Conservation (phyloP, 345 rosid genomes). For the Salix udensis region DNA sequence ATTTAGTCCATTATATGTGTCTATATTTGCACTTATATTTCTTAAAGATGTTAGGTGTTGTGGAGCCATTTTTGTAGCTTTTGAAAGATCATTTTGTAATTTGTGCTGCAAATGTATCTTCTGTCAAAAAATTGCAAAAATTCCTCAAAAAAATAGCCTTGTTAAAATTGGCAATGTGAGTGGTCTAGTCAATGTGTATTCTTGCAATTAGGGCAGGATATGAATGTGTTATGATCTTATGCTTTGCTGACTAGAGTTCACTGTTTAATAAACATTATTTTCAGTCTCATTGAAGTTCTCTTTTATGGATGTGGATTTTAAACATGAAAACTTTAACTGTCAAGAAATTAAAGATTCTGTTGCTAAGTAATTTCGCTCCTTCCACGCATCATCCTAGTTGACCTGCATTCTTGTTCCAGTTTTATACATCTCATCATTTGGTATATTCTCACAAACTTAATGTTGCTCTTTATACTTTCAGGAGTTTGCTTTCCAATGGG, state of each 20-base stretch:
- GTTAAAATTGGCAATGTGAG: not conserved
- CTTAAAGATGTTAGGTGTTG: not conserved
- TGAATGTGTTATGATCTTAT: not conserved
- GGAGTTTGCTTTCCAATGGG: conserved; percentile 99
- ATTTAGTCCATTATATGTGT: not conserved
- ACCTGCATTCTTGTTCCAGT: not conserved
- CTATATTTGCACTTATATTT: not conserved
- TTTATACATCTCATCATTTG: not conserved
- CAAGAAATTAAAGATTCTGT: not conserved
- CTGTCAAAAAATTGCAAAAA: too few relatives aligned
- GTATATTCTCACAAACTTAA: not conserved
- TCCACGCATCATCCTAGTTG: not conserved
- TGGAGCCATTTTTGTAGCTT: not conserved
- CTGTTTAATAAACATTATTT: not conserved
- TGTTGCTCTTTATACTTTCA: conserved; percentile 26
- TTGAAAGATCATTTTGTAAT: not conserved
- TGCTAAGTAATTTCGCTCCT: not conserved
- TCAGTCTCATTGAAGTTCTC: not conserved
- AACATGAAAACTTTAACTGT: not conserved
- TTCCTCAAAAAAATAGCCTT: too few relatives aligned
- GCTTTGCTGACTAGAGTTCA: not conserved
- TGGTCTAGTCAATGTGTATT: not conserved
- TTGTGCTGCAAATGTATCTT: not conserved
- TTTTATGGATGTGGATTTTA: not conserved
- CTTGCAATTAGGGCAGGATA: not conserved